Evolutionary conservation across 352 stramenopile species (phyloP).

Genomic region (Globisporangium middletonii): DNA sequence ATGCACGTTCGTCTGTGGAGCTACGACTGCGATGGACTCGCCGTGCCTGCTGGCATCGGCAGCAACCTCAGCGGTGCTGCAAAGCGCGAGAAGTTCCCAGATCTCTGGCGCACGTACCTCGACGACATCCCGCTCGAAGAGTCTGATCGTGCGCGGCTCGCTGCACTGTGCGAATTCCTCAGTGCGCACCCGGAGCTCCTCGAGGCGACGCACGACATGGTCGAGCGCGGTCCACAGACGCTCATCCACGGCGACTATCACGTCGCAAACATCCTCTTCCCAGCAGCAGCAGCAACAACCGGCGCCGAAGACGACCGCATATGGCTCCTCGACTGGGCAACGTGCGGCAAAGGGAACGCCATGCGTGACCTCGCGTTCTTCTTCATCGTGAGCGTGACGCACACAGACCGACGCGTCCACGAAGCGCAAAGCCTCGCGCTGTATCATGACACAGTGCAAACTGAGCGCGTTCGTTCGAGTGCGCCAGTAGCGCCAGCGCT

Average conservation of each 20-base stretch:
- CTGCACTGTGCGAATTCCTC: slow-evolving; percentile 38
- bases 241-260: slow-evolving; percentile 83
- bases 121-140: slow-evolving; percentile 36
- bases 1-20: slow-evolving; percentile 61
- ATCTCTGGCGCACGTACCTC: slow-evolving; percentile 43
- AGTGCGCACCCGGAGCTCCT: slow-evolving; percentile 32
- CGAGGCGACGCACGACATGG: slow-evolving; percentile 37
- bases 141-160: slow-evolving; percentile 23
- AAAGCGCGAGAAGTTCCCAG: slow-evolving; percentile 62
- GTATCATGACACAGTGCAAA: slow-evolving; percentile 32
- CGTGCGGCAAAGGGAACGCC: slow-evolving; percentile 64
- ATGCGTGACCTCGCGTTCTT: slow-evolving; percentile 79
- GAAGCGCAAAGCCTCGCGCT: slow-evolving; percentile 33
- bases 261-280: slow-evolving; percentile 70
- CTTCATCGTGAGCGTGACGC: slow-evolving; percentile 71
- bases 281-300: slow-evolving; percentile 8
- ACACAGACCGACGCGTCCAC: slow-evolving; percentile 29
- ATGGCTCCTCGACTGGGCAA: slow-evolving; percentile 81
- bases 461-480: slow-evolving; percentile 7
- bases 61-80: slow-evolving; percentile 51
- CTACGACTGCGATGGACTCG: slow-evolving; percentile 35
- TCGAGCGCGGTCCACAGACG: slow-evolving; percentile 43
- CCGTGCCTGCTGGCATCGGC: slow-evolving; percentile 54
- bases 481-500: slow-evolving; percentile 2
- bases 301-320: slow-evolving; percentile 17